Conservation (phyloP, 768 basidiomycete genomes). For the Suillus bovinus region DNA sequence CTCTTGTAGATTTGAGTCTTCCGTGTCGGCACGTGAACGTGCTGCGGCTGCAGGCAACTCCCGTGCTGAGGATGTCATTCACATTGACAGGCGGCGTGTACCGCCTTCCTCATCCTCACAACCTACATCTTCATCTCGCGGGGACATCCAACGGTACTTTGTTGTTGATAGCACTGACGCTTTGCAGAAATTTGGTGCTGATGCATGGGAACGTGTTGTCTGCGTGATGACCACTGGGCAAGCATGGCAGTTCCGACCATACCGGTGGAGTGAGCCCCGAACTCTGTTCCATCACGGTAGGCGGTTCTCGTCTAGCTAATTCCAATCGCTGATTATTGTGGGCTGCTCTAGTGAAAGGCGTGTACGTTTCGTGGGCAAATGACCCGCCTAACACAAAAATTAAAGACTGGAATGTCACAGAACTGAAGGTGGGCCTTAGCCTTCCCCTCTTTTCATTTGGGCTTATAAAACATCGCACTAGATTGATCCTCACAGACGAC, state of each 20-base stretch:
- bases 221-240: conserved; percentile 99
- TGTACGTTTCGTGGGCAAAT: conserved; percentile 94
- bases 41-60: conserved; percentile 70
- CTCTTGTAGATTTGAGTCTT: conserved; percentile 62
- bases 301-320: conserved; percentile 14
- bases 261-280: conserved; percentile 95
- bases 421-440: conserved; percentile 70
- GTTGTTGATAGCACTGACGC: conserved; percentile 94
- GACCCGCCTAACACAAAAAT: conserved; percentile 88
- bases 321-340: neutral
- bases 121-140: conserved; percentile 23
- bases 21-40: conserved; percentile 71
- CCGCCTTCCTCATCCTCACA: conserved; percentile 27
- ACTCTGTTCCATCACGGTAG: conserved; percentile 91
- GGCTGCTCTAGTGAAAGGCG: conserved; percentile 74
- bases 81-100: conserved; percentile 86
- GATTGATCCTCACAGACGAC: conserved; percentile 90
- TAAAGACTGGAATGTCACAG: conserved; percentile 96
- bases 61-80: conserved; percentile 78
- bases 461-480: conserved; percentile 31
- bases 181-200: conserved; percentile 85
- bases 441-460: neutral
- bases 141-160: conserved; percentile 65
- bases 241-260: conserved; percentile 96
- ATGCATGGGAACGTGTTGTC: conserved; percentile 96